These are phyloP conservation scores for Phytomonas serpens DNA, from an alignment of 208 protist genomes.

Conservation along the genomic window DNA sequence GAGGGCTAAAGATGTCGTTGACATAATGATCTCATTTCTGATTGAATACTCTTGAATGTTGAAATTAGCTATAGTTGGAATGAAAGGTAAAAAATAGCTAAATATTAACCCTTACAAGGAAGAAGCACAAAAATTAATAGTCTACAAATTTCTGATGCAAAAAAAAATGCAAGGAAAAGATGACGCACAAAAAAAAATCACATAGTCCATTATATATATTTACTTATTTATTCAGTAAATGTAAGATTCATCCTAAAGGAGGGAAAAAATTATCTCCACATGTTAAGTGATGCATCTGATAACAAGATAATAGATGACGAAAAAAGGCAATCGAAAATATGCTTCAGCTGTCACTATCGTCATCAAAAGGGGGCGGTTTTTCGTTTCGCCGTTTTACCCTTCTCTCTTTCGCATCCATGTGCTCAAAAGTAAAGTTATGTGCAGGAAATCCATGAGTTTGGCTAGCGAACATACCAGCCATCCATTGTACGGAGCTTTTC, in stretches of 20 bases:
- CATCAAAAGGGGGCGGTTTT: constrained; percentile 46
- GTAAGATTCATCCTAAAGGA: constrained; percentile 1
- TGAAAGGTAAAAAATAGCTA: neutral
- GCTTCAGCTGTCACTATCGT: constrained; percentile 21
- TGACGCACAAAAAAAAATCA: neutral
- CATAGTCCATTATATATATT: too few species aligned
- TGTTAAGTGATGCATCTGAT: constrained; percentile 3
- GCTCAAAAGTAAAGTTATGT: constrained; percentile 80
- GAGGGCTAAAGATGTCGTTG: neutral
- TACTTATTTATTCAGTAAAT: constrained; percentile 11
- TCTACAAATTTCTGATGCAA: too few species aligned
- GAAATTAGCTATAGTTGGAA: neutral
- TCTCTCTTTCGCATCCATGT: constrained; percentile 44
- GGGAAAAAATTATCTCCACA: constrained; percentile 1
- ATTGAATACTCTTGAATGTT: neutral
- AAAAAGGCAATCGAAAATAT: constrained; percentile 4
- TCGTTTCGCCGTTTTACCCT: constrained; percentile 28
- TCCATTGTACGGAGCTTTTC: constrained; percentile 69
- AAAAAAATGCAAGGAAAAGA: neutral
- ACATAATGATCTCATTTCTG: neutral
- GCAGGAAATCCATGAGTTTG: constrained; percentile 83
- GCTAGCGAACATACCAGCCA: constrained; percentile 66
- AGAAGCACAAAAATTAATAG: too few species aligned
- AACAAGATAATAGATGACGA: constrained; percentile 6
- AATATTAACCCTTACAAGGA: neutral